Conservation (phyloP, 2,329 filamentous ascomycete species). For the Microdochium paspali region DNA sequence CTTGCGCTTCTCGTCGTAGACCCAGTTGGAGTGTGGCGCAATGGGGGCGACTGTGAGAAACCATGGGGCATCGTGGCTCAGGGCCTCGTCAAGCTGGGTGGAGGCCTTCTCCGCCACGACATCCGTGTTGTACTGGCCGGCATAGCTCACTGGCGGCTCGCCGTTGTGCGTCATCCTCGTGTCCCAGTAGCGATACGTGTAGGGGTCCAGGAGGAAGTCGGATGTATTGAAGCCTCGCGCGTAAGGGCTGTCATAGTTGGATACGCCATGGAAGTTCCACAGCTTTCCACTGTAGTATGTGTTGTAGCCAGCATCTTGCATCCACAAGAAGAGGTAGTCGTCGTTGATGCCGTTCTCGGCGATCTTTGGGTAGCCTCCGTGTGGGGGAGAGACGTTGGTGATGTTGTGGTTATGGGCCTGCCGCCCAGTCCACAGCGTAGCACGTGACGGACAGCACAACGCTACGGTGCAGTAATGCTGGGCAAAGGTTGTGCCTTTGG, state of each 20-base stretch:
- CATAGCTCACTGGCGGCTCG: slow-evolving; percentile 27
- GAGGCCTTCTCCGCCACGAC: slow-evolving; percentile 49
- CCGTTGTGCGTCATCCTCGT: slow-evolving; percentile 52
- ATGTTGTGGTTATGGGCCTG: slow-evolving; percentile 56
- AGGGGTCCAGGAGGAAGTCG: slow-evolving; percentile 50
- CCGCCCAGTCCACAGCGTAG: slow-evolving; percentile 47
- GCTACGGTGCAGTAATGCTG: slow-evolving; percentile 49
- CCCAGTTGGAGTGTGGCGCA: slow-evolving; percentile 46
- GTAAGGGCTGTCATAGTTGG: slow-evolving; percentile 32
- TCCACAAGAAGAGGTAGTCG: slow-evolving; percentile 46
- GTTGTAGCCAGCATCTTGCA: slow-evolving; percentile 45
- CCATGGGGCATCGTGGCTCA: slow-evolving; percentile 44
- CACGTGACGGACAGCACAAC: slow-evolving; percentile 48
- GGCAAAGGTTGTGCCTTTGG: slow-evolving; percentile 42
- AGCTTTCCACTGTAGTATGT: slow-evolving; percentile 51
- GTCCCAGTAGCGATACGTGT: slow-evolving; percentile 61
- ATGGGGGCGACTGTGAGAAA: slow-evolving; percentile 59
- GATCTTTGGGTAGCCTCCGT: slow-evolving; percentile 47
- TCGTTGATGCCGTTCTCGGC: slow-evolving; percentile 42
- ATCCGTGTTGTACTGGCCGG: slow-evolving; percentile 35
- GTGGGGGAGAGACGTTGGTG: slow-evolving; percentile 38
- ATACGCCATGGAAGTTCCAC: slow-evolving; percentile 38
- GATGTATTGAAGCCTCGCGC: slow-evolving; percentile 25
- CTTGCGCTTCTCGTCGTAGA: too few relatives aligned
- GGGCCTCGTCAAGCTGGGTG: slow-evolving; percentile 51